These are phyloP conservation scores for Camellia japonica DNA, from an alignment of 148 eudicot species.

Conservation along the genomic window DNA sequence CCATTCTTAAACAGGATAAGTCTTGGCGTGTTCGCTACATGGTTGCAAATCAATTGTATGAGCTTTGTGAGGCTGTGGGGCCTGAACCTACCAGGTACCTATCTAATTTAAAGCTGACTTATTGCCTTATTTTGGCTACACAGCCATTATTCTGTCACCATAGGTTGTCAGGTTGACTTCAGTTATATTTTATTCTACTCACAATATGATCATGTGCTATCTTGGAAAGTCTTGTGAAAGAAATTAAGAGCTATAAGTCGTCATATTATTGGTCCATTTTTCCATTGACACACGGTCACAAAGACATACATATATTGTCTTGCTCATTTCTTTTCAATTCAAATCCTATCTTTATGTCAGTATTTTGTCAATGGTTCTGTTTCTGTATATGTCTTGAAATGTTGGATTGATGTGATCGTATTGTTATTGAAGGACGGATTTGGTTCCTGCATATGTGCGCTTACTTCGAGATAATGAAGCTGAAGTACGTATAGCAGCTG, in stretches of 20 bases:
- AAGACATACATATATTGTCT: neutral
- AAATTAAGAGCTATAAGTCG: neutral
- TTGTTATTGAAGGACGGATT: constrained; percentile 63
- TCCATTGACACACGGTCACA: neutral
- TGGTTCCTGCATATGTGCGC: constrained; percentile 98
- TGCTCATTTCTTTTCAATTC: neutral
- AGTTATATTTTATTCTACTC: neutral
- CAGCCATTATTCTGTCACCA: neutral
- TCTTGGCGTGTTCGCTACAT: constrained; percentile 99
- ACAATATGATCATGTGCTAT: constrained; percentile 9
- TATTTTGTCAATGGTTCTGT: neutral
- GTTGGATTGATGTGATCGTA: constrained; percentile 5
- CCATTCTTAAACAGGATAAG: constrained; percentile 67
- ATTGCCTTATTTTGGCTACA: neutral
- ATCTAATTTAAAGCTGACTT: constrained; percentile 7
- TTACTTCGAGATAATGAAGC: constrained; percentile 98
- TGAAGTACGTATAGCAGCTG: constrained; percentile 99
- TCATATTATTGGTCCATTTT: neutral
- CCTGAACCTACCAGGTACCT: constrained; percentile 91
- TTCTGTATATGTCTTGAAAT: neutral
- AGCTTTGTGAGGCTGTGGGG: constrained; percentile 99
- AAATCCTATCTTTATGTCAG: neutral
- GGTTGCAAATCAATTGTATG: constrained; percentile 98
- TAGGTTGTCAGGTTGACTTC: neutral
- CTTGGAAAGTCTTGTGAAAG: neutral